Conservation (phyloP, 805 yeast species). For the Candida nanaspora region DNA sequence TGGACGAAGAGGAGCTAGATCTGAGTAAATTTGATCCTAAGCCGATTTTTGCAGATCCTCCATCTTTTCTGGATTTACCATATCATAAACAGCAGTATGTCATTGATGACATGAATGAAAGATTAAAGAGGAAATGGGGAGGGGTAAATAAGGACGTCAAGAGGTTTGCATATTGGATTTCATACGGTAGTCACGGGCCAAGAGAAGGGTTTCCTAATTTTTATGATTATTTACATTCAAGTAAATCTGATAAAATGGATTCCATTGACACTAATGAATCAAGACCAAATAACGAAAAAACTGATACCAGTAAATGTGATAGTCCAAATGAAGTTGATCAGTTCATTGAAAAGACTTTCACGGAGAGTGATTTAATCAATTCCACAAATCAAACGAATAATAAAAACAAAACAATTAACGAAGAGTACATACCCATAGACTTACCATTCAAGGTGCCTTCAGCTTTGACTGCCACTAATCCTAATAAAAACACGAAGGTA, state of each 20-base stretch:
- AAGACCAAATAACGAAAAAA: neutral
- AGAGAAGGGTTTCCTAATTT: slow-evolving; percentile 46
- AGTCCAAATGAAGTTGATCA: neutral
- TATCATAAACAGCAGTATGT: slow-evolving; percentile 50
- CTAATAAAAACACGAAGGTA: slow-evolving; percentile 22
- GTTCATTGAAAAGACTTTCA: neutral
- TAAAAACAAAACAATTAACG: neutral
- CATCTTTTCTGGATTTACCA: slow-evolving; percentile 25
- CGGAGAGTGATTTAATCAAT: neutral
- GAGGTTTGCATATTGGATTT: slow-evolving; percentile 49
- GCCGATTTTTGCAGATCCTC: slow-evolving; percentile 24
- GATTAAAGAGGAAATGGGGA: slow-evolving; percentile 49
- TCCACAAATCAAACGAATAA: too few species aligned
- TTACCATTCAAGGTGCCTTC: slow-evolving; percentile 47
- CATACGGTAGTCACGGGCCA: slow-evolving; percentile 69
- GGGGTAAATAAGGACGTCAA: slow-evolving; percentile 41
- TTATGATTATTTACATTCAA: slow-evolving; percentile 26
- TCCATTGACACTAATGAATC: slow-evolving; percentile 4
- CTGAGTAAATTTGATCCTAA: slow-evolving; percentile 24
- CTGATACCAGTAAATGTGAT: neutral
- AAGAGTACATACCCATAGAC: slow-evolving; percentile 40
- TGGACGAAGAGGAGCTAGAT: slow-evolving; percentile 24
- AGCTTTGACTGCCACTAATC: slow-evolving; percentile 18
- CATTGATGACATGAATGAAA: slow-evolving; percentile 39
- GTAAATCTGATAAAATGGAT: too few species aligned